These are phyloP conservation scores for Phytophthora brassicae DNA, from an alignment of 352 stramenopile species.

Conservation along the genomic window DNA sequence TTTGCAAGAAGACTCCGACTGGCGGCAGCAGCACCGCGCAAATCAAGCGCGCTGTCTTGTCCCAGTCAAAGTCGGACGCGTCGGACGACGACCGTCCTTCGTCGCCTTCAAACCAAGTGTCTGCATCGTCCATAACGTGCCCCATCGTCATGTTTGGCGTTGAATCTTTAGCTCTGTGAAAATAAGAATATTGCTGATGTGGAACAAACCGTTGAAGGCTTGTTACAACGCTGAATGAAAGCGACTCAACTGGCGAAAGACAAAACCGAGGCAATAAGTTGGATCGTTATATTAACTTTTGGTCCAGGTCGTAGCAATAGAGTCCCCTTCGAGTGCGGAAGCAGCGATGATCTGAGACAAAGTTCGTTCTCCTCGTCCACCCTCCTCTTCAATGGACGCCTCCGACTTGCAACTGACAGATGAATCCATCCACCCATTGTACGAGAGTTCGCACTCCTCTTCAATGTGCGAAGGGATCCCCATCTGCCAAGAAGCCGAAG, in stretches of 20 bases:
- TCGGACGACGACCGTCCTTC: slow-evolving; percentile 20
- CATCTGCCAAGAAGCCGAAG: neutral
- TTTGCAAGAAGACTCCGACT: slow-evolving; percentile 56
- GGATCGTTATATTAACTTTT: slow-evolving; percentile 25
- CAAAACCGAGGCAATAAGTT: slow-evolving; percentile 15
- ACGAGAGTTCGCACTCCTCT: slow-evolving; percentile 39
- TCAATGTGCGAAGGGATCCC: slow-evolving; percentile 22
- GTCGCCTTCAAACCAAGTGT: slow-evolving; percentile 34
- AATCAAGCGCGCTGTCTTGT: slow-evolving; percentile 50
- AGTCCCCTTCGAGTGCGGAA: neutral
- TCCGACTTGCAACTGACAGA: neutral
- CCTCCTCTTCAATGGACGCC: slow-evolving; percentile 36
- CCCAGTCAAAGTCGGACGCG: slow-evolving; percentile 32
- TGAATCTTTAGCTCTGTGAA: neutral
- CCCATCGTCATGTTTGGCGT: too few relatives aligned
- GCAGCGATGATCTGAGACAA: neutral
- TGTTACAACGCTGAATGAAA: too few relatives aligned
- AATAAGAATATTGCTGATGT: slow-evolving; percentile 2
- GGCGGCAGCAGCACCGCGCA: slow-evolving; percentile 51
- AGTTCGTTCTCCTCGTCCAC: slow-evolving; percentile 1
- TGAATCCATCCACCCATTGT: slow-evolving; percentile 17
- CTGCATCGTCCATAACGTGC: slow-evolving; percentile 21
- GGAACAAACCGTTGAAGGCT: neutral
- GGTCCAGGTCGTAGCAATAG: slow-evolving; percentile 5
- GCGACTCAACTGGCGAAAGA: slow-evolving; percentile 15